phyloP scores from a whole-genome alignment of 805 yeast species.

The Scheffersomyces stipitis region DNA sequence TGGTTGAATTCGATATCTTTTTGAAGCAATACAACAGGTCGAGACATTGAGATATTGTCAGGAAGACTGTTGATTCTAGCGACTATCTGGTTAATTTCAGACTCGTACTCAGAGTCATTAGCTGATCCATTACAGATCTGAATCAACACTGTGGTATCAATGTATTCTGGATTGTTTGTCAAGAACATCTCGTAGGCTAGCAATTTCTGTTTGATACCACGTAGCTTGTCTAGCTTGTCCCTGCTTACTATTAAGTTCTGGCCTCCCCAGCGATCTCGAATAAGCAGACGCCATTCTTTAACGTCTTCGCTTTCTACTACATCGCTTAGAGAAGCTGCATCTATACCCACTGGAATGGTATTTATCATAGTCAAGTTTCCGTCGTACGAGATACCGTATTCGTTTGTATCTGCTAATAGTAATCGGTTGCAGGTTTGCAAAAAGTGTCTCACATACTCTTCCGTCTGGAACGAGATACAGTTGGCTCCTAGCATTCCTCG shows the following conservation, averaged over 20 bases:
- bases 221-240: conserved; percentile 81
- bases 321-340: conserved; percentile 54
- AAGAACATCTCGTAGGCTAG: conserved; percentile 83
- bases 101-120: conserved; percentile 63
- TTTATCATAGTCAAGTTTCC: conserved; percentile 58
- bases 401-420: conserved; percentile 77
- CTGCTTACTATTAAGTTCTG: conserved; percentile 78
- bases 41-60: conserved; percentile 66
- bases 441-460: conserved; percentile 92
- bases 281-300: conserved; percentile 61
- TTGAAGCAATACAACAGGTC: conserved; percentile 83
- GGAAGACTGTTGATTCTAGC: conserved; percentile 82
- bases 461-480: conserved; percentile 84
- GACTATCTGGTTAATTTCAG: conserved; percentile 72
- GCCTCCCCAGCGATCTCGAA: conserved; percentile 75
- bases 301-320: conserved; percentile 53
- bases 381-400: conserved; percentile 56
- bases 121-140: conserved; percentile 72
- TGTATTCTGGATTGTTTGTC: conserved; percentile 65
- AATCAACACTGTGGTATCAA: conserved; percentile 69
- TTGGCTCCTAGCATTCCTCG: conserved; percentile 89
- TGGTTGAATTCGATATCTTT: conserved; percentile 89
- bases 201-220: conserved; percentile 87
- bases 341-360: conserved; percentile 77
- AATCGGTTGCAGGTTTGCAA: conserved; percentile 85